A percentile compares a stretch with the other conserved stretches of the same genome.
These are phyloP conservation scores for Chrysoporthe deuterocubensis DNA, from an alignment of 2,329 filamentous ascomycete species.

Conservation along the genomic window DNA sequence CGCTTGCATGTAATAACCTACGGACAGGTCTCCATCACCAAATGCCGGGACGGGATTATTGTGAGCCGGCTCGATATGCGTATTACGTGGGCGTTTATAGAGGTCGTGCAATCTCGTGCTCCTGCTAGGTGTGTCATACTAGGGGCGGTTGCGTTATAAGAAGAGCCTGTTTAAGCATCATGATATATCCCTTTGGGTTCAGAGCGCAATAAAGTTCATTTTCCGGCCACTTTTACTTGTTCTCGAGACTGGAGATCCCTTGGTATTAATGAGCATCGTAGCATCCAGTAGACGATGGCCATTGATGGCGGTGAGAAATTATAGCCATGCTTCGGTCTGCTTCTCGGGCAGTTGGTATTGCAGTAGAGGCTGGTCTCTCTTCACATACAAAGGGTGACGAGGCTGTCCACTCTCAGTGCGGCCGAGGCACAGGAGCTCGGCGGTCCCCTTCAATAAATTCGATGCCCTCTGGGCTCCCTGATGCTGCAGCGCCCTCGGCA, in stretches of 20 bases:
- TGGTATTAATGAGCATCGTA: too few species aligned
- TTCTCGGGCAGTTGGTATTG: not conserved
- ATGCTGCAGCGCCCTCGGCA: not conserved
- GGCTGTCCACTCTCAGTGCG: not conserved
- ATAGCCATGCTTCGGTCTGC: not conserved
- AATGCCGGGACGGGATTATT: not conserved
- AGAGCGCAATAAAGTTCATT: too few species aligned
- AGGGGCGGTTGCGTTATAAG: not conserved
- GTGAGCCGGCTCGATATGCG: not conserved
- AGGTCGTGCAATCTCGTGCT: not conserved
- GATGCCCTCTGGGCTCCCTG: not conserved
- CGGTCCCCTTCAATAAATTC: not conserved
- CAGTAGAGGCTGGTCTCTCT: not conserved
- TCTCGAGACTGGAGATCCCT: too few species aligned
- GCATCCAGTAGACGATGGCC: too few species aligned
- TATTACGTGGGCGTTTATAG: too few species aligned
- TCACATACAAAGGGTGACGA: constrained; percentile 3
- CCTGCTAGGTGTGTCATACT: not conserved
- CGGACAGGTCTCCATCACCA: too few species aligned
- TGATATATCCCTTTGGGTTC: not conserved
- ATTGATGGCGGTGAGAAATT: not conserved
- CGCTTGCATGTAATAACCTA: constrained; percentile 37
- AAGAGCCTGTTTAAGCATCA: not conserved
- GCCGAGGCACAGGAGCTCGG: not conserved
- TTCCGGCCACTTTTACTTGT: too few species aligned